Evolutionary conservation across 176 grass and related monocot genomes (phyloP).

Genomic region (Calamus simplicifolius): DNA sequence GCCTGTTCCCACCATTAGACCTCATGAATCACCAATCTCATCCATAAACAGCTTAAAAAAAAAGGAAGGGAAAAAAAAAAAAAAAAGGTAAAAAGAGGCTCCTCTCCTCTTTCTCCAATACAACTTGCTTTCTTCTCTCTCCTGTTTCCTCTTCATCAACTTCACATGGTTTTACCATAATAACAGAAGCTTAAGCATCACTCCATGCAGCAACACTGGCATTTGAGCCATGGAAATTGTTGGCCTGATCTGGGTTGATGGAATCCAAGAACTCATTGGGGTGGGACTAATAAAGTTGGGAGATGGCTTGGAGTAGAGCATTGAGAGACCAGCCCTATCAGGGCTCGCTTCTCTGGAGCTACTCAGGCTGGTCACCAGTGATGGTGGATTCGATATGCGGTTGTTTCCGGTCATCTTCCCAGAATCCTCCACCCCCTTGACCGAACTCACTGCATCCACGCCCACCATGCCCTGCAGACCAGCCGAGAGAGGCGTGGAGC

Average conservation of each 20-base stretch:
- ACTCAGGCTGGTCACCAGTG: slow-evolving; percentile 61
- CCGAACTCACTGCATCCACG: slow-evolving; percentile 7
- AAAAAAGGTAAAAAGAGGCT: too few relatives aligned
- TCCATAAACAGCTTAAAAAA: background rate
- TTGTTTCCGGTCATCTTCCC: slow-evolving; percentile 26
- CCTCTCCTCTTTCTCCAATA: too few relatives aligned
- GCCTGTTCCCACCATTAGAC: slow-evolving; percentile 16
- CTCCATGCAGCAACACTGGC: background rate
- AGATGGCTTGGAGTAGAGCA: slow-evolving; percentile 26
- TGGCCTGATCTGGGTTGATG: background rate
- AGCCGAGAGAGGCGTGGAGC: background rate
- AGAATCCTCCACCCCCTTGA: slow-evolving; percentile 13
- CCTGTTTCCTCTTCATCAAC: too few relatives aligned
- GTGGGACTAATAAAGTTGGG: background rate
- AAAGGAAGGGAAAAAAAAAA: too few relatives aligned
- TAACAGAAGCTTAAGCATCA: background rate
- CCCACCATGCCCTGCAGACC: slow-evolving; percentile 24
- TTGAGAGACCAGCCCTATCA: slow-evolving; percentile 31
- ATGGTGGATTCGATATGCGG: slow-evolving; percentile 64
- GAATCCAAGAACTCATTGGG: slow-evolving; percentile 1
- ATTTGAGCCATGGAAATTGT: background rate
- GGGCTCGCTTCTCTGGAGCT: slow-evolving; percentile 75
- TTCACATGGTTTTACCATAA: too few relatives aligned
- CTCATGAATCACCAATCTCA: slow-evolving; percentile 8
- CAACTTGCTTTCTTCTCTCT: too few relatives aligned